These are phyloP conservation scores for Pyrenula aspistea DNA, from an alignment of 495 filamentous ascomycete genomes.

Conservation along the genomic window DNA sequence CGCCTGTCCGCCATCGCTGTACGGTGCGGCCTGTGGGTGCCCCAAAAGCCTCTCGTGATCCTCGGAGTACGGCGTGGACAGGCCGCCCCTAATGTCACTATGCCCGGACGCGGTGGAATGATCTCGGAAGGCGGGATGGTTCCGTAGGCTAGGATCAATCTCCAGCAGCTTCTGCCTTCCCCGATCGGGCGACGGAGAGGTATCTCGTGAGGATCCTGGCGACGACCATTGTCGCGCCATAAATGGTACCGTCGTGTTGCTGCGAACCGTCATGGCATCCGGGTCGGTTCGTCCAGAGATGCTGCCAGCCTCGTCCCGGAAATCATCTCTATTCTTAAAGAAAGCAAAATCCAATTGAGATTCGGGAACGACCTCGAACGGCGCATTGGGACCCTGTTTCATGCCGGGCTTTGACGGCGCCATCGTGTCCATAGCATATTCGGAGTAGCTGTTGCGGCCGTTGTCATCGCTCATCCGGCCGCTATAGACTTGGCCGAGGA, in stretches of 20 bases:
- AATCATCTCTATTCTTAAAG: conserved; percentile 81
- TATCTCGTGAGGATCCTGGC: conserved; percentile 31
- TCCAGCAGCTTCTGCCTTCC: neutral
- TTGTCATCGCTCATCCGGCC: conserved; percentile 60
- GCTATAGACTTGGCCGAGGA: conserved; percentile 67
- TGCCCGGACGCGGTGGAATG: neutral
- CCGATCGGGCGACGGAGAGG: conserved; percentile 25
- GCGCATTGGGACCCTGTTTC: conserved; percentile 38
- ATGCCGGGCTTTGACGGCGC: conserved; percentile 53
- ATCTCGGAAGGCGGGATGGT: conserved; percentile 7
- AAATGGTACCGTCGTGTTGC: conserved; percentile 51
- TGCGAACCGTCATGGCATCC: conserved; percentile 52
- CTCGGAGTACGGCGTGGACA: neutral
- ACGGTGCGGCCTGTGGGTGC: neutral
- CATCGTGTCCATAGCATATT: conserved; percentile 73
- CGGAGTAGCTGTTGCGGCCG: conserved; percentile 55
- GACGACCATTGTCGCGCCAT: conserved; percentile 21
- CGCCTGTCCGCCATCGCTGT: neutral
- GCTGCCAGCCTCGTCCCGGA: conserved; percentile 75
- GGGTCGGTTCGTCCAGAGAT: conserved; percentile 57
- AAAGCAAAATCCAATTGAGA: conserved; percentile 85
- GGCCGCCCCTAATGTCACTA: neutral
- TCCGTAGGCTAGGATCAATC: conserved; percentile 1
- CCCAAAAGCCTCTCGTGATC: neutral
- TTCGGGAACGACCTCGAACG: conserved; percentile 85